phyloP scores from a whole-genome alignment of 2,329 filamentous ascomycete species.

The Pseudocercospora crystallina region DNA sequence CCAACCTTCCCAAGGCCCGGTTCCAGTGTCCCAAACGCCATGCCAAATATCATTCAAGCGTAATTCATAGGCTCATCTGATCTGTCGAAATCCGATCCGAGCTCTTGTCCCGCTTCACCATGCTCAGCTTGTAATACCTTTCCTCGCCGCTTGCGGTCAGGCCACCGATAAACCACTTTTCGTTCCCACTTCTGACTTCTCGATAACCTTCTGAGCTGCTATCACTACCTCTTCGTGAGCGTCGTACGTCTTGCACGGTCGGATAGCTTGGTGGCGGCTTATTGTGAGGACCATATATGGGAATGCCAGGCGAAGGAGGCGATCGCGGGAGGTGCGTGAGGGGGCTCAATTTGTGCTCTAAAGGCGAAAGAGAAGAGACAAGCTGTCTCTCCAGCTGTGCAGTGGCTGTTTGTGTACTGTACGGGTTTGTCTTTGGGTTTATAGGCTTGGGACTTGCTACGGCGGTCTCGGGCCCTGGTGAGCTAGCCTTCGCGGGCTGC shows the following conservation, averaged over 20 bases:
- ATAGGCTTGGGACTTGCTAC: slow-evolving; percentile 48
- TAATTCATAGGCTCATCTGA: slow-evolving; percentile 66
- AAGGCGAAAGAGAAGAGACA: slow-evolving; percentile 37
- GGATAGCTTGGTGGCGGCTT: slow-evolving; percentile 35
- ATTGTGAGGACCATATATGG: slow-evolving; percentile 36
- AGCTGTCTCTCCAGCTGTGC: slow-evolving; percentile 41
- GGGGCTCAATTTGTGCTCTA: slow-evolving; percentile 39
- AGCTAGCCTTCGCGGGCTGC: slow-evolving; percentile 16
- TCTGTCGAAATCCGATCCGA: slow-evolving; percentile 74
- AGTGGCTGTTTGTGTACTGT: slow-evolving; percentile 24
- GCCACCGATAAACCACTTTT: slow-evolving; percentile 82
- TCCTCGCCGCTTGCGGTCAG: slow-evolving; percentile 75
- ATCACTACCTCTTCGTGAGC: slow-evolving; percentile 65
- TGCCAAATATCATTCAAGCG: slow-evolving; percentile 7
- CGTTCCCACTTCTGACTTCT: slow-evolving; percentile 68
- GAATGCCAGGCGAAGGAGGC: slow-evolving; percentile 34
- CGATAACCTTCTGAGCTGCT: slow-evolving; percentile 74
- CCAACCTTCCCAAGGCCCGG: too few species aligned
- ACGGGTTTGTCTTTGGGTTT: slow-evolving; percentile 44
- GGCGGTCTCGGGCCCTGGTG: slow-evolving; percentile 20
- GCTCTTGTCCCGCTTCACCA: slow-evolving; percentile 70
- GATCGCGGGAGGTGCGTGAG: slow-evolving; percentile 38
- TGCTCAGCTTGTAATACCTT: slow-evolving; percentile 76
- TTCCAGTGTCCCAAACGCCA: slow-evolving; percentile 2
- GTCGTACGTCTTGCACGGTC: slow-evolving; percentile 32